Evolutionary conservation across 2,329 filamentous ascomycete species (phyloP).

Genomic region (Penicillium vulpinum): DNA sequence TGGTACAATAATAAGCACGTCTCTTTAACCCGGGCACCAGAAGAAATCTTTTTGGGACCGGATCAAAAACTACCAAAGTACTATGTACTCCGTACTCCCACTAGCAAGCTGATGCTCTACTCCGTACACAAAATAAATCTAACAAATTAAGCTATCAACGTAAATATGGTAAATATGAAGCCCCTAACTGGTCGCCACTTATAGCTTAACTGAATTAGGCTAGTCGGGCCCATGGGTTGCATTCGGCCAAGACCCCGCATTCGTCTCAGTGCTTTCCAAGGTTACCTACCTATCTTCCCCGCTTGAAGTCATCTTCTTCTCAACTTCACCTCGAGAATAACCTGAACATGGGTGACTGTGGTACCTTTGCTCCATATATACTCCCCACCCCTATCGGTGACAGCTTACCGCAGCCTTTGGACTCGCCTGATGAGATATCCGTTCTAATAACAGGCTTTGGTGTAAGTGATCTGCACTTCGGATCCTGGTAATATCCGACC

Average conservation of each 20-base stretch:
- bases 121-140: no score
- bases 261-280: constrained; percentile 5
- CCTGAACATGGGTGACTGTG: constrained; percentile 37
- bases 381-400: constrained; percentile 16
- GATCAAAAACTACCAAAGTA: background rate
- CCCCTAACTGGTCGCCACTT: background rate
- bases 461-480: constrained; percentile 28
- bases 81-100: no score
- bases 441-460: constrained; percentile 41
- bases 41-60: background rate
- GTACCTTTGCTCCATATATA: constrained; percentile 17
- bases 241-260: constrained; percentile 20
- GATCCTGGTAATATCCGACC: constrained; percentile 6
- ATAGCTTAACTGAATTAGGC: constrained; percentile 1
- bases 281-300: constrained; percentile 2
- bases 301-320: background rate
- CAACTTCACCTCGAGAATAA: constrained; percentile 5
- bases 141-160: no score
- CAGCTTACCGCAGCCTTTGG: constrained; percentile 14
- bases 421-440: constrained; percentile 31
- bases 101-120: no score
- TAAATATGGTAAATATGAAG: background rate
- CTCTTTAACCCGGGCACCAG: background rate
- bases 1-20: background rate
- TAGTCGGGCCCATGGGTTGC: constrained; percentile 4